phyloP scores from a whole-genome alignment of 2,329 filamentous ascomycete genomes.

The Aureobasidium sp. region DNA sequence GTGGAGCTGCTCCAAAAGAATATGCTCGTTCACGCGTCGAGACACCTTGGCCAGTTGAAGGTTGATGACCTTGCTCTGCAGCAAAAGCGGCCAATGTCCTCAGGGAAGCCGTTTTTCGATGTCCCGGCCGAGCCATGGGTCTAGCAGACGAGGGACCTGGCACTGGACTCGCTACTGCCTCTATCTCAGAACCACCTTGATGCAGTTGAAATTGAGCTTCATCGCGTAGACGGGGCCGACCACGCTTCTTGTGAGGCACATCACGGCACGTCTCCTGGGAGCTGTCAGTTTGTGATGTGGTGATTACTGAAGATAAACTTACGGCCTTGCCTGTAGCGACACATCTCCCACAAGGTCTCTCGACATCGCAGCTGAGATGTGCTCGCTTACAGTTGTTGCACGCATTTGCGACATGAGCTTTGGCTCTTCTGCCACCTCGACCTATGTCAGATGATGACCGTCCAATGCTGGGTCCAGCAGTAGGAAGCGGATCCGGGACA shows the following conservation, averaged over 20 bases:
- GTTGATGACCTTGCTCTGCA: not conserved
- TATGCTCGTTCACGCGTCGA: not conserved
- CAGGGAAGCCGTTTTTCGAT: conserved; percentile 27
- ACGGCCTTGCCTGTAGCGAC: conserved; percentile 66
- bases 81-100: conserved; percentile 25
- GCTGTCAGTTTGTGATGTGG: not conserved
- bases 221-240: conserved; percentile 68
- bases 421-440: conserved; percentile 26
- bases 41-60: not conserved
- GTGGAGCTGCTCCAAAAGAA: not conserved
- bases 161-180: not conserved
- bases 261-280: conserved; percentile 67
- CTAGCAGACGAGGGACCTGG: conserved; percentile 8
- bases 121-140: conserved; percentile 23
- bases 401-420: conserved; percentile 72
- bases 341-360: conserved; percentile 72
- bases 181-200: not conserved
- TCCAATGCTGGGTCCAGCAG: conserved; percentile 8
- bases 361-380: conserved; percentile 61
- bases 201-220: conserved; percentile 34
- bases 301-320: conserved; percentile 21
- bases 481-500: conserved; percentile 8
- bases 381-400: conserved; percentile 82
- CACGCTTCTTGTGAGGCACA: conserved; percentile 80
- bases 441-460: conserved; percentile 4